These are phyloP conservation scores for Globisporangium cylindrosporum DNA, from an alignment of 352 stramenopile genomes.

Conservation along the genomic window DNA sequence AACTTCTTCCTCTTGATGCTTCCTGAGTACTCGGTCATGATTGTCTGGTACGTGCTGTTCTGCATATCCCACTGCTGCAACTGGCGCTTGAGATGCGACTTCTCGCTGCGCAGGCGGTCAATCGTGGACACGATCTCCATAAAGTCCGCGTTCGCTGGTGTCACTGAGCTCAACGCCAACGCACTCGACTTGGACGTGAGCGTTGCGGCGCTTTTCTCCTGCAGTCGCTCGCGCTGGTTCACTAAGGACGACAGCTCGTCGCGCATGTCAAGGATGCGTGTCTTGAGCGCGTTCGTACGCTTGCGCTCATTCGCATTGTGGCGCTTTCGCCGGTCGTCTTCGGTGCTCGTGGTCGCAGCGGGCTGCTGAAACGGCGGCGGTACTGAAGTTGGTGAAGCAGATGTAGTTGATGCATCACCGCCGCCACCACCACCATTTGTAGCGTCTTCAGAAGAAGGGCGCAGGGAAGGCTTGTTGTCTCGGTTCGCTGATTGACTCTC, in stretches of 20 bases:
- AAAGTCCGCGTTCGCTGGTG: constrained; percentile 20
- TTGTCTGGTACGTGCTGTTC: constrained; percentile 56
- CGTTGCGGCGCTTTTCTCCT: constrained; percentile 10
- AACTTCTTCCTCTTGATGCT: not conserved
- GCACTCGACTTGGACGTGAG: not conserved
- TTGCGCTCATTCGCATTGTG: constrained; percentile 65
- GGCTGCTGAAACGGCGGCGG: not conserved
- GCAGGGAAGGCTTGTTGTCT: not conserved
- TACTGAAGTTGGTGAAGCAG: not conserved
- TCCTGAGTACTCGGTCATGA: constrained; percentile 36
- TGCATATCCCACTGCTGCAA: constrained; percentile 43
- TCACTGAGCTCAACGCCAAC: not conserved
- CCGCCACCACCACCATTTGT: not conserved
- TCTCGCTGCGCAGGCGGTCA: constrained; percentile 41
- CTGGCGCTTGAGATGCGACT: constrained; percentile 33
- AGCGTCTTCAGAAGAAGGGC: not conserved
- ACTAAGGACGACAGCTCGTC: constrained; percentile 48
- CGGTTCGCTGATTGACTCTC: not conserved
- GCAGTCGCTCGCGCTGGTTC: constrained; percentile 38
- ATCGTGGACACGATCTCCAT: constrained; percentile 40
- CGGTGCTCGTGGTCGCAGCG: not conserved
- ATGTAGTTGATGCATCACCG: not conserved
- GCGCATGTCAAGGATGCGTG: constrained; percentile 41
- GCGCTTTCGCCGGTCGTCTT: constrained; percentile 41
- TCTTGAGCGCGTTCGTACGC: constrained; percentile 55